Percentiles rank a stretch among this genome's conserved stretches.
Conservation (phyloP, 2,329 filamentous ascomycete genomes). For the Cryoendolithus antarcticus region DNA sequence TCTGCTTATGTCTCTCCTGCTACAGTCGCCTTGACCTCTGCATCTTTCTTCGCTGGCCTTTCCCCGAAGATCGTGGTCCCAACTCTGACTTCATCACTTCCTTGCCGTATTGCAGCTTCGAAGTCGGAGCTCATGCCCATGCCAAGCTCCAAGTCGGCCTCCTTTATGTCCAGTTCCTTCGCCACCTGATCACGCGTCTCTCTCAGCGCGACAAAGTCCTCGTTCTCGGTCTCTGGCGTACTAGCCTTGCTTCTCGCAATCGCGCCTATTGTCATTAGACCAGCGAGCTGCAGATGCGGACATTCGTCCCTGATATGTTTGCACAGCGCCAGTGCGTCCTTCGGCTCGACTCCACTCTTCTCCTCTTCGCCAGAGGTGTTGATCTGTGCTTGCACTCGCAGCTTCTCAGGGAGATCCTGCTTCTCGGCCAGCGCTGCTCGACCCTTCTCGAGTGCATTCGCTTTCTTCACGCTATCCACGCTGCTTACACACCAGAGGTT, state of each 20-base stretch:
- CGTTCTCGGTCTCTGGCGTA: constrained; percentile 66
- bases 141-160: constrained; percentile 65
- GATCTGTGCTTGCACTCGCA: constrained; percentile 80
- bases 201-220: constrained; percentile 65
- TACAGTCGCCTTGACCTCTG: constrained; percentile 43
- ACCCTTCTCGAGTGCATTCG: constrained; percentile 63
- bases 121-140: constrained; percentile 99
- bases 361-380: constrained; percentile 83
- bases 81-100: constrained; percentile 80
- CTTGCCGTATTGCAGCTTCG: constrained; percentile 70
- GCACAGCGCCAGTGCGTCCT: constrained; percentile 50
- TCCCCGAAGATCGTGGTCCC: constrained; percentile 90
- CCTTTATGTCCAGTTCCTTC: constrained; percentile 43
- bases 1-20: constrained; percentile 7
- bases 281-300: constrained; percentile 60
- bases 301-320: constrained; percentile 57
- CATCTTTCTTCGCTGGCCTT: constrained; percentile 66
- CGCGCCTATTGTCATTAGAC: constrained; percentile 94
- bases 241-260: constrained; percentile 72
- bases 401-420: constrained; percentile 24
- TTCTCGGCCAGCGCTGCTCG: constrained; percentile 46
- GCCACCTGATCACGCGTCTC: constrained; percentile 61
- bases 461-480: constrained; percentile 81
- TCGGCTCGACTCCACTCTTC: constrained; percentile 72
- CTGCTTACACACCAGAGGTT: constrained; percentile 89